Evolutionary conservation across 768 basidiomycete species (phyloP), one percentile per base, ranked within the genome.

Genomic region (Neoboletus brunneissimus): DNA sequence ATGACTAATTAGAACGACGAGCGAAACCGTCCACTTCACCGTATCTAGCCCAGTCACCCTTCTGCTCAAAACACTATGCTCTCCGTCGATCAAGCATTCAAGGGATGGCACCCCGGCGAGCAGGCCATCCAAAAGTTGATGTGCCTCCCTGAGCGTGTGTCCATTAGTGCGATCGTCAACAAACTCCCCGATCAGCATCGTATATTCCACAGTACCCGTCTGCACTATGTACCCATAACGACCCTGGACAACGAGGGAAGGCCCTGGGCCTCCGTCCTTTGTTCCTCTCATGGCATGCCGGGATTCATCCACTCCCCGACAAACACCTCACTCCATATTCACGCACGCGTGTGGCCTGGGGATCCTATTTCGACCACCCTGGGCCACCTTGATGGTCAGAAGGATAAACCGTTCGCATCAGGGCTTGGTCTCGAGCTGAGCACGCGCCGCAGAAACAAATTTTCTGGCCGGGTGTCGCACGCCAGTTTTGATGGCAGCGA

Each of bases 391-490:
- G 56, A 53, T 27, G 32, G 20, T 29, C 18, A 10, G 40, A 59
- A 63, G 15, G 66, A 61, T 29, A 58, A 63, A 3, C 64, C 68
- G 53, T 67, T 85, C 5, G 71, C 80, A 13, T 82, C 83, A 6
- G 84, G 85, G 0, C 78, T 86, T 37, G 86, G 84, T 4, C 77
- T 86, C 16, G 82, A 87, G 56, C 76, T 83, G 40, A 67, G 75
- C 16, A 83, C 83, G 2, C 69, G 86, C 32, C 66, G 83, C 60
- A 75, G 86, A 62, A 86, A 86, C 62, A 87, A 86, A 67, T 81
- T 87, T 55, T 81, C 83, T 0, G 85, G 86, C 5, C 61, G 64
- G 16, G 68, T 83, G 15, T 64, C 68, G 2, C 73, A 68, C 20
- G 60, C 77, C 12, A 63, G 69, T 27, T 60, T 68, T 48, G 49